phyloP scores from a whole-genome alignment of 768 basidiomycete genomes.

The Chlorophyllum brunneum region DNA sequence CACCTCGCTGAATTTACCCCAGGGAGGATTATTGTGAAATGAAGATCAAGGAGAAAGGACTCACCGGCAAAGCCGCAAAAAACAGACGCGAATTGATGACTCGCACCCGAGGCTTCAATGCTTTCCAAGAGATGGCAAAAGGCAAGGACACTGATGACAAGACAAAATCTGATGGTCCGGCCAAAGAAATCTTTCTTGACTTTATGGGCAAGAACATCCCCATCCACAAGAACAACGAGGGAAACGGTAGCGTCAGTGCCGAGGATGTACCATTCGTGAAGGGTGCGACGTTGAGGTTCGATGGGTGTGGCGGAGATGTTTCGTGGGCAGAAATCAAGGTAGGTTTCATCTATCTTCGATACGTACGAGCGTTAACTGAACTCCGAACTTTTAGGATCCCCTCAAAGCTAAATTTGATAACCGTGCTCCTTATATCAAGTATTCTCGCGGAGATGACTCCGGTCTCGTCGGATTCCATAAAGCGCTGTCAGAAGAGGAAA shows the following conservation, averaged over 20 bases:
- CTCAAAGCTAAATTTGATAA: conserved; percentile 48
- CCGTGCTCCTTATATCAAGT: conserved; percentile 50
- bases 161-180: conserved; percentile 25
- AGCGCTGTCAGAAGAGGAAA: conserved; percentile 66
- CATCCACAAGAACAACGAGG: conserved; percentile 59
- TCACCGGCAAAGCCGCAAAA: conserved; percentile 67
- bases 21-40: conserved; percentile 89
- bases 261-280: conserved; percentile 52
- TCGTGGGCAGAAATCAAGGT: conserved; percentile 51
- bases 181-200: conserved; percentile 64
- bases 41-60: conserved; percentile 94
- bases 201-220: conserved; percentile 70
- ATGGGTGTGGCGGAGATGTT: conserved; percentile 51
- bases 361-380: neutral
- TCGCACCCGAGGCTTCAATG: conserved; percentile 64
- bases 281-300: conserved; percentile 53
- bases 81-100: conserved; percentile 54
- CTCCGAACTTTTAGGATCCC: conserved; percentile 30
- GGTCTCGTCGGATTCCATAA: conserved; percentile 65
- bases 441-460: conserved; percentile 38
- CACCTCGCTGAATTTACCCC: conserved; percentile 1
- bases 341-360: conserved; percentile 1
- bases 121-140: conserved; percentile 64
- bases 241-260: conserved; percentile 59
- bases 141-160: conserved; percentile 31